Evolutionary conservation across 2,329 filamentous ascomycete genomes (phyloP), one percentile per base, ranked within the genome.

Genomic region (Akanthomyces dipterigenus): DNA sequence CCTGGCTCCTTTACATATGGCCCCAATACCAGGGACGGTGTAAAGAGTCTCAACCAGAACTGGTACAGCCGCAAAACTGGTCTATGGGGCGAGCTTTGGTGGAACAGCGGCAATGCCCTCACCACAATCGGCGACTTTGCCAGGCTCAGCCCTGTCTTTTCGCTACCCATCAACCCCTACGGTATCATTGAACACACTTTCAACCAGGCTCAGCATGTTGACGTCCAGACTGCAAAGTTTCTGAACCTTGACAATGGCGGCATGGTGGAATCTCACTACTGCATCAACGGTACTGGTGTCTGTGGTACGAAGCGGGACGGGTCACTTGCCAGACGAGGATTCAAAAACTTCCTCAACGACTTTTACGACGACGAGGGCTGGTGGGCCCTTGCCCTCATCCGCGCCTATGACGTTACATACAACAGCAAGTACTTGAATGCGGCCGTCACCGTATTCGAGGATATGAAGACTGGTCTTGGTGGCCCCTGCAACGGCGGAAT

Each of bases 91-190:
- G 80, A 81, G 0, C 79, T 81, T 8, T 91, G 88, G 88, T 91
- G 88, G 88, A 89, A 90, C 68, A 81, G 82, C 58, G 88, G 83
- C 49, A 91, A 90, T 68, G 80, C 80, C 62, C 75, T 91, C 63
- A 88, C 86, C 0, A 80, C 79, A 3, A 72, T 90, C 20, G 82
- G 80, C 56, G 84, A 90, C 68, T 82, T 80, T 68, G 73, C 77
- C 4, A 60, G 63, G 12, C 63, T 77, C 9, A 71, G 74, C 46
- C 65, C 69, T 1, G 63, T 66, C 8, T 69, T 71, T 31, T 74
- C 74, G 40, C 73, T 74, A 55, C 54, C 68, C 49, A 67, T 80
- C 55, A 73, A 75, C 63, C 67, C 82, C 24, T 70, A 71, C 14
- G 71, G 69, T 53, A 69, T 77, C 61, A 73, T 82, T 36, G 67